phyloP scores from a whole-genome alignment of 2,329 filamentous ascomycete genomes.

The Arthroderma sp. region DNA sequence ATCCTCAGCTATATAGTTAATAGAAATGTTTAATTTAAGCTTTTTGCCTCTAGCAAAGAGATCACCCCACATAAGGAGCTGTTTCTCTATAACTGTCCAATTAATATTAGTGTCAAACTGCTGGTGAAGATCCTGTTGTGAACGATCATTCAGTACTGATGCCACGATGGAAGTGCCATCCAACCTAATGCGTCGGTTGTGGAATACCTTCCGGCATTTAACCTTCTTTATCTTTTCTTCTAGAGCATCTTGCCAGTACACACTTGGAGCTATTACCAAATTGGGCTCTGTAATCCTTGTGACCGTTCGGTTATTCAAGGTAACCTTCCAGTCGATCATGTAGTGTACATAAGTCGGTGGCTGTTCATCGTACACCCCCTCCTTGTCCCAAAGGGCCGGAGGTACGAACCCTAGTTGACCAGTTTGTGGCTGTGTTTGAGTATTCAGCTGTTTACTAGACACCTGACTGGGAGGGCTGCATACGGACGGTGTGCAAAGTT shows the following conservation, averaged over 20 bases:
- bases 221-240: constrained; percentile 9
- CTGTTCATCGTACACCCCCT: constrained; percentile 10
- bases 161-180: constrained; percentile 10
- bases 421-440: not conserved
- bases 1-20: constrained; percentile 19
- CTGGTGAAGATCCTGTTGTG: constrained; percentile 19
- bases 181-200: constrained; percentile 1
- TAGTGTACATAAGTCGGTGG: constrained; percentile 7
- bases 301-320: constrained; percentile 8
- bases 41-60: constrained; percentile 18
- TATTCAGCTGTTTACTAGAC: no score
- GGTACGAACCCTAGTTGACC: not conserved
- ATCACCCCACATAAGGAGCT: constrained; percentile 16
- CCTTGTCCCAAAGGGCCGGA: constrained; percentile 8
- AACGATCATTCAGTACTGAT: constrained; percentile 16
- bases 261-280: constrained; percentile 9
- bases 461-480: not conserved
- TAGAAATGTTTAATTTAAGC: constrained; percentile 18
- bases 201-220: constrained; percentile 5
- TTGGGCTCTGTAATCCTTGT: constrained; percentile 11
- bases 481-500: not conserved
- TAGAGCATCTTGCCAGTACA: constrained; percentile 8
- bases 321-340: constrained; percentile 12
- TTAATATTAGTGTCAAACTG: constrained; percentile 18
- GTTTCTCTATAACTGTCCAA: constrained; percentile 18